Evolutionary conservation across 2,329 filamentous ascomycete genomes (phyloP).

Genomic region (Arthrobotrys musiformis): DNA sequence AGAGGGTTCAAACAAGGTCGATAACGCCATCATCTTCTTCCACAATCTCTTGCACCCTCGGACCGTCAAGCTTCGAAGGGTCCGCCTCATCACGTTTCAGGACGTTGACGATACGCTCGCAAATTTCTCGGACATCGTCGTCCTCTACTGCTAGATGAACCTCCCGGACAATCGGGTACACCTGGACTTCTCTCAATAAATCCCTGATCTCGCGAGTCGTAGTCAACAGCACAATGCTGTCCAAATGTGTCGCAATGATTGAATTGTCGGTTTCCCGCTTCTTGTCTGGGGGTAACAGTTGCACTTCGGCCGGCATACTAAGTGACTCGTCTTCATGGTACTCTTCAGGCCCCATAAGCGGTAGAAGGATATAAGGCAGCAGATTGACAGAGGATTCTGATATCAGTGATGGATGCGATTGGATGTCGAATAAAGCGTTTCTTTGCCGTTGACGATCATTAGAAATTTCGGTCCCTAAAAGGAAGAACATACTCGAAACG

Average conservation of each 20-base stretch:
- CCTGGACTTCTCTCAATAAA: conserved; percentile 77
- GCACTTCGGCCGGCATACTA: conserved; percentile 87
- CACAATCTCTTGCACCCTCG: conserved; percentile 62
- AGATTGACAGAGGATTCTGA: conserved; percentile 79
- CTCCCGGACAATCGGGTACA: conserved; percentile 90
- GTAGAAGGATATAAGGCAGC: conserved; percentile 86
- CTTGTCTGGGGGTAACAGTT: conserved; percentile 90
- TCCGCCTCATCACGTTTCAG: conserved; percentile 80
- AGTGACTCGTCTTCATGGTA: conserved; percentile 87
- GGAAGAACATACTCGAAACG: background rate
- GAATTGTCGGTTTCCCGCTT: conserved; percentile 78
- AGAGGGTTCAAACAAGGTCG: conserved; percentile 60
- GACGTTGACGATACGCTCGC: conserved; percentile 89
- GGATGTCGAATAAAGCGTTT: conserved; percentile 86
- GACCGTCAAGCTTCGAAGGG: conserved; percentile 64
- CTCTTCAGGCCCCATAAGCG: conserved; percentile 87
- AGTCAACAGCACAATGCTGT: conserved; percentile 85
- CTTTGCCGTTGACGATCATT: conserved; percentile 29
- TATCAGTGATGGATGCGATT: conserved; percentile 77
- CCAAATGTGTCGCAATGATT: conserved; percentile 86
- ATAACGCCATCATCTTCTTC: conserved; percentile 65
- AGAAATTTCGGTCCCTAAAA: background rate
- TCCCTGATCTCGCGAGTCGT: conserved; percentile 81
- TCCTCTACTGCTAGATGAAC: conserved; percentile 81
- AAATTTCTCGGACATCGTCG: conserved; percentile 82